These are phyloP conservation scores for Acanthamoeba castellanii DNA, from an alignment of 208 protist species.

Conservation along the genomic window DNA sequence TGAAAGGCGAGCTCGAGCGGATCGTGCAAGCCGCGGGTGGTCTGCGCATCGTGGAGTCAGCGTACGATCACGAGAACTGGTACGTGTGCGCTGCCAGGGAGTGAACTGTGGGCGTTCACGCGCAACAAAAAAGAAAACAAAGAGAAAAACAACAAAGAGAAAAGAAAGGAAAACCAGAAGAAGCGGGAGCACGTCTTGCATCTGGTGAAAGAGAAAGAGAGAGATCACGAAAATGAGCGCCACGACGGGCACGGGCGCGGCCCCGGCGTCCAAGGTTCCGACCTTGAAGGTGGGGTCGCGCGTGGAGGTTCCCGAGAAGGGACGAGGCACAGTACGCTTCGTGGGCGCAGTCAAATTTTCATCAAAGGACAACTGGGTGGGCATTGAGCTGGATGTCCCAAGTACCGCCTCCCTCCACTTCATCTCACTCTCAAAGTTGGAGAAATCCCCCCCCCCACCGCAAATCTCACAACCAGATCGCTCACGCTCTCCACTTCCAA, in stretches of 20 bases:
- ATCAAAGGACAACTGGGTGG: conserved; percentile 76
- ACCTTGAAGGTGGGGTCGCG: conserved; percentile 53
- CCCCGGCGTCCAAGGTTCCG: background rate
- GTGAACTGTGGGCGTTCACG: background rate
- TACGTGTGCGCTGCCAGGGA: conserved; percentile 67
- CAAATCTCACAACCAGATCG: background rate
- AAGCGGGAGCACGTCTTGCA: background rate
- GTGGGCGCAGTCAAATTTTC: conserved; percentile 72
- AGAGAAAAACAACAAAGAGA: no score
- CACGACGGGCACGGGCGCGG: background rate
- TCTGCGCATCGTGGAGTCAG: conserved; percentile 70
- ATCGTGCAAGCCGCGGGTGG: background rate
- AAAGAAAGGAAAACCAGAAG: no score
- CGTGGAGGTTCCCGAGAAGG: conserved; percentile 53
- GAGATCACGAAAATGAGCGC: background rate
- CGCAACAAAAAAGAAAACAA: background rate
- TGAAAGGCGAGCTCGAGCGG: conserved; percentile 73
- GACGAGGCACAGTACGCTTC: conserved; percentile 67
- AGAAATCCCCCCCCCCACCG: background rate
- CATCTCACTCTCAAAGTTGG: background rate
- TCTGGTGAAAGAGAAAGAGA: background rate
- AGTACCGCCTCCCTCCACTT: conserved; percentile 49
- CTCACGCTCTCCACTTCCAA: background rate
- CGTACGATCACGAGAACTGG: conserved; percentile 79
- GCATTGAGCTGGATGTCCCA: conserved; percentile 68